phyloP scores from a whole-genome alignment of 352 stramenopile species.

The Globisporangium alternatum region DNA sequence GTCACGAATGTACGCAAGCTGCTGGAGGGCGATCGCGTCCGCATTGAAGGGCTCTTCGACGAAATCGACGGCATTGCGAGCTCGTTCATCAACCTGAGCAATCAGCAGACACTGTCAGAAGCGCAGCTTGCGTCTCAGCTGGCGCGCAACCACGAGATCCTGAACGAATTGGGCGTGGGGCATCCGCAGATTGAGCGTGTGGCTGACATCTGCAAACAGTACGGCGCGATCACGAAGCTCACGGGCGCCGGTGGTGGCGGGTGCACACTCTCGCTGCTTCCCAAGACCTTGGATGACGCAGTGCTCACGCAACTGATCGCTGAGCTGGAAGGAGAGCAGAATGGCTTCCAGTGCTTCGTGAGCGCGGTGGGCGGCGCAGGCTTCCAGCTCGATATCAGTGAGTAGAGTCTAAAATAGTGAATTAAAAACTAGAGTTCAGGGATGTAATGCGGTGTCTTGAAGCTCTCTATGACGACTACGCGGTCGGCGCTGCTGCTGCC shows the following conservation, averaged over 20 bases:
- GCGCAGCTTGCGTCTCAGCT: constrained; percentile 46
- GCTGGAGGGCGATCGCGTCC: constrained; percentile 46
- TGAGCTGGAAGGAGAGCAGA: constrained; percentile 32
- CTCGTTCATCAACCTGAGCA: constrained; percentile 48
- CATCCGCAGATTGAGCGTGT: constrained; percentile 85
- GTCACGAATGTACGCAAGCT: constrained; percentile 71
- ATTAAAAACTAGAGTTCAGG: constrained; percentile 7
- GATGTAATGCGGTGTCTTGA: not conserved
- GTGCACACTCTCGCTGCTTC: constrained; percentile 86
- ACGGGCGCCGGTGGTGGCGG: constrained; percentile 88
- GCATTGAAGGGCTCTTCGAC: constrained; percentile 61
- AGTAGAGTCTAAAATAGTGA: constrained; percentile 15
- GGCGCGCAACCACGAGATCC: constrained; percentile 69
- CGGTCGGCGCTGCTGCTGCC: not conserved
- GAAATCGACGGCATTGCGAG: constrained; percentile 76
- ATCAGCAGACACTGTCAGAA: constrained; percentile 38
- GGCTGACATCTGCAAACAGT: constrained; percentile 41
- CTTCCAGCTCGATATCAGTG: constrained; percentile 22
- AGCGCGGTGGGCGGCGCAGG: constrained; percentile 57
- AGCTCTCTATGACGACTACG: constrained; percentile 1
- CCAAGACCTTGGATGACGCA: constrained; percentile 32
- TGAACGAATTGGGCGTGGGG: constrained; percentile 79
- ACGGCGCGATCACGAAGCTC: constrained; percentile 82
- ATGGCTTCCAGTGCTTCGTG: constrained; percentile 54
- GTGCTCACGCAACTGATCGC: constrained; percentile 41